These are phyloP conservation scores for Hypoxylon perforatum DNA, from an alignment of 495 filamentous ascomycete genomes.

Conservation along the genomic window DNA sequence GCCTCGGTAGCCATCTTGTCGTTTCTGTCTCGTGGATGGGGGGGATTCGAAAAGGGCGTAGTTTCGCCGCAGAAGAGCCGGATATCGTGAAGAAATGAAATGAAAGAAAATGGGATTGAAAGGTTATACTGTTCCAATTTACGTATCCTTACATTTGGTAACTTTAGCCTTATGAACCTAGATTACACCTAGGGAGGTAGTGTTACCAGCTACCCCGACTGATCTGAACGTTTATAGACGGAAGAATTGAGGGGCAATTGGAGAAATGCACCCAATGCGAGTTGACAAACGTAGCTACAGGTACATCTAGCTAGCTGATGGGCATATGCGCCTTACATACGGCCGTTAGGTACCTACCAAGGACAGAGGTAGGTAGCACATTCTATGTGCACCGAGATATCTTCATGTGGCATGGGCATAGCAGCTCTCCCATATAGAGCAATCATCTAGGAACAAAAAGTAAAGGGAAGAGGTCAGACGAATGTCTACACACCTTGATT, in stretches of 20 bases:
- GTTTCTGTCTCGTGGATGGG: not conserved
- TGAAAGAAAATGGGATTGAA: not conserved
- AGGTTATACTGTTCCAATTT: constrained; percentile 6
- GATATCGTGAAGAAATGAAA: not conserved
- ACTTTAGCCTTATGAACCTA: constrained; percentile 8
- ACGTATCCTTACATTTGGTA: constrained; percentile 1
- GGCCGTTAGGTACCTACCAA: not conserved
- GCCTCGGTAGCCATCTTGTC: constrained; percentile 30
- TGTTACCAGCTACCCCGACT: constrained; percentile 22
- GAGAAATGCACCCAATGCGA: constrained; percentile 20
- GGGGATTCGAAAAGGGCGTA: not conserved
- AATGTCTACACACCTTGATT: too few relatives aligned
- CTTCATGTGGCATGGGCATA: not conserved
- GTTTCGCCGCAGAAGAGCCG: not conserved
- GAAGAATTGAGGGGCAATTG: constrained; percentile 54
- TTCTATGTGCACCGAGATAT: too few relatives aligned
- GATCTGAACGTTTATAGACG: constrained; percentile 30
- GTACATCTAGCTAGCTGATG: not conserved
- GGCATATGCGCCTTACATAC: not conserved
- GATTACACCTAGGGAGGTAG: not conserved
- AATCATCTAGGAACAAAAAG: too few relatives aligned
- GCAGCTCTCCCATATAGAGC: too few relatives aligned
- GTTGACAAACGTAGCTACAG: not conserved
- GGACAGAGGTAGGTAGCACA: not conserved
- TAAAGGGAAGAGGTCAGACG: too few relatives aligned